Base-by-base conservation (phyloP, 2,329 filamentous ascomycete genomes). In the Pseudogymnoascus sp. region DNA sequence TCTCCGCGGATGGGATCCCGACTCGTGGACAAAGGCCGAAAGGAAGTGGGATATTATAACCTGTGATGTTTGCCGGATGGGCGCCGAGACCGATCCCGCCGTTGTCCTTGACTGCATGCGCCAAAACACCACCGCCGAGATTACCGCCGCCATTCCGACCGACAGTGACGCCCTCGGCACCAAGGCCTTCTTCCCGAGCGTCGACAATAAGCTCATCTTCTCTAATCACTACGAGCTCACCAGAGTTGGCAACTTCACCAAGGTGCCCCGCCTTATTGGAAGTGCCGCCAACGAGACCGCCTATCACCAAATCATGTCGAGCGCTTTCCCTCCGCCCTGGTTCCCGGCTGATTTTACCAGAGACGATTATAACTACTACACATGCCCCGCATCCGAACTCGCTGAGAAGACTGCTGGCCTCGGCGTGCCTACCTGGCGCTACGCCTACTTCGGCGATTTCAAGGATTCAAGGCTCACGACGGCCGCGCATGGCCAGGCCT, bases 361-460 rank as follows among this genome's bases (percentile, higher is more conserved):
- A 7, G 21, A 48, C 4, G 12, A 5, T 44, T 61, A 70, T 6
- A 62, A 66, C 25, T 66, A 64, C 3, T 76, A 73, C 55, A 79
- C 65, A 36, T 75, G 75, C 65, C 71, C 74, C 5, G 63, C 67
- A 9, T 71, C 70, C 7, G 61, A 66, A 60, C 61, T 67, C 38
- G 68, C 72, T 55, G 69, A 73, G 58, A 61, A 63, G 15, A 66
- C 67, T 27, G 42, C 72, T 2, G 58, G 68, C 13, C 63, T 62
- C 1, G 67, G 68, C 0, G 68, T 69, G 13, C 73, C 75, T 1
- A 74, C 72, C 0, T 77, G 74, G 74, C 66, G 75, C 58, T 77
- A 77, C 59, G 68, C 72, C 12, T 77, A 73, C 58, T 71, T 74
- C 39, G 75, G 74, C 9, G 69, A 71, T 7, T 77, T 75, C 59